These are phyloP conservation scores for Penicillium nordicum DNA, from an alignment of 2,329 filamentous ascomycete species.

Conservation along the genomic window DNA sequence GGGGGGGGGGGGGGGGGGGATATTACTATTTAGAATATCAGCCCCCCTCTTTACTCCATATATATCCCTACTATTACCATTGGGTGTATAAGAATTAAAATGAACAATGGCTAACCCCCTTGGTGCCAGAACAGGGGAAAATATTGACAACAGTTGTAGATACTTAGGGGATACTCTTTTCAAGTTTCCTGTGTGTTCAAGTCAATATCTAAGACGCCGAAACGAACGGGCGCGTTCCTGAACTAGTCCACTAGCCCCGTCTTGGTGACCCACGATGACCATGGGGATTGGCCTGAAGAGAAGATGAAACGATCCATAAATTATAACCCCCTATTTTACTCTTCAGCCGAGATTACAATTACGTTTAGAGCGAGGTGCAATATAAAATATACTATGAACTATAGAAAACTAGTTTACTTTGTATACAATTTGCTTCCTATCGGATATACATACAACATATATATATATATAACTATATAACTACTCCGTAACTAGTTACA, in stretches of 20 bases:
- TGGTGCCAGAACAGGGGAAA: background rate
- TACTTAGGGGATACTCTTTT: background rate
- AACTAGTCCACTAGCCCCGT: constrained; percentile 6
- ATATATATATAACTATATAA: too few relatives aligned
- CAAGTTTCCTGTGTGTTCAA: background rate
- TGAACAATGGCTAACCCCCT: background rate
- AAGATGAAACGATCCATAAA: constrained; percentile 20
- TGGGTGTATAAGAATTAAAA: constrained; percentile 1
- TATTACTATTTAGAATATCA: background rate
- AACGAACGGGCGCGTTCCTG: constrained; percentile 9
- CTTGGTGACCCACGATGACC: constrained; percentile 17
- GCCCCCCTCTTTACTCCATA: background rate
- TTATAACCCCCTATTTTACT: background rate
- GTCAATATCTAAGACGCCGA: constrained; percentile 1
- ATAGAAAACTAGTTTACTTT: too few relatives aligned
- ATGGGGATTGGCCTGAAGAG: constrained; percentile 15
- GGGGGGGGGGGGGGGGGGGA: background rate
- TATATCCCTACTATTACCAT: background rate
- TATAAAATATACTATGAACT: background rate
- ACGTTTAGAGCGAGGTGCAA: background rate
- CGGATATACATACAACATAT: background rate
- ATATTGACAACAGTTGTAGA: background rate
- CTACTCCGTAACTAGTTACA: too few relatives aligned
- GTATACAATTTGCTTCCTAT: background rate
- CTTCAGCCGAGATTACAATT: background rate